phyloP scores from a whole-genome alignment of 495 filamentous ascomycete species.

The Xylaria castorea region DNA sequence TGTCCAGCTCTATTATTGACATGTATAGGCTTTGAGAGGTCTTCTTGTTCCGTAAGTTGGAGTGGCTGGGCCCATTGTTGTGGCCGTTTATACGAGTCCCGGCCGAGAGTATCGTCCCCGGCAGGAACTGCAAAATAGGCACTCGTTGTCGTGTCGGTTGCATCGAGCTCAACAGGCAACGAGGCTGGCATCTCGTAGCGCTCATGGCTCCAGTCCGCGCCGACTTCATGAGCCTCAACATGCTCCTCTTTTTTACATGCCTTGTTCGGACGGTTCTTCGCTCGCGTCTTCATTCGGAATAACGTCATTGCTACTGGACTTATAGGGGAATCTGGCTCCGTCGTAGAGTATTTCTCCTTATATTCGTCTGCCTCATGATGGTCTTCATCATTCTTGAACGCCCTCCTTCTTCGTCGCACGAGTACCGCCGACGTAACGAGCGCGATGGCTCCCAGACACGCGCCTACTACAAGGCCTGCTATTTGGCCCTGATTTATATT shows the following conservation, averaged over 20 bases:
- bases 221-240: constrained; percentile 49
- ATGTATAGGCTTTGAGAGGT: neutral
- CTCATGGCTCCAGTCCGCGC: constrained; percentile 54
- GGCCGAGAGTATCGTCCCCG: neutral
- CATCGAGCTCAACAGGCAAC: constrained; percentile 57
- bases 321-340: constrained; percentile 30
- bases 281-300: constrained; percentile 23
- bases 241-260: constrained; percentile 33
- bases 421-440: constrained; percentile 45
- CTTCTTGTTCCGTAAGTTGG: neutral
- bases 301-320: constrained; percentile 14
- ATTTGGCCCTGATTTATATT: constrained; percentile 55
- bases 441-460: constrained; percentile 52
- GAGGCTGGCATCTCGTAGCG: constrained; percentile 57
- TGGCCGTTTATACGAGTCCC: constrained; percentile 19
- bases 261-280: constrained; percentile 31
- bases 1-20: constrained; percentile 7
- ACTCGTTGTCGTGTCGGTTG: constrained; percentile 42
- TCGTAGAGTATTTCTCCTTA: constrained; percentile 30
- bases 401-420: constrained; percentile 38
- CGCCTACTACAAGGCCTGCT: constrained; percentile 50
- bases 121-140: constrained; percentile 44
- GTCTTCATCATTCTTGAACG: constrained; percentile 32
- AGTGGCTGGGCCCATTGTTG: constrained; percentile 16
- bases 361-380: constrained; percentile 3